These are phyloP conservation scores for Sordariomycetes sp. DNA, from an alignment of 2,329 filamentous ascomycete genomes.

Conservation along the genomic window DNA sequence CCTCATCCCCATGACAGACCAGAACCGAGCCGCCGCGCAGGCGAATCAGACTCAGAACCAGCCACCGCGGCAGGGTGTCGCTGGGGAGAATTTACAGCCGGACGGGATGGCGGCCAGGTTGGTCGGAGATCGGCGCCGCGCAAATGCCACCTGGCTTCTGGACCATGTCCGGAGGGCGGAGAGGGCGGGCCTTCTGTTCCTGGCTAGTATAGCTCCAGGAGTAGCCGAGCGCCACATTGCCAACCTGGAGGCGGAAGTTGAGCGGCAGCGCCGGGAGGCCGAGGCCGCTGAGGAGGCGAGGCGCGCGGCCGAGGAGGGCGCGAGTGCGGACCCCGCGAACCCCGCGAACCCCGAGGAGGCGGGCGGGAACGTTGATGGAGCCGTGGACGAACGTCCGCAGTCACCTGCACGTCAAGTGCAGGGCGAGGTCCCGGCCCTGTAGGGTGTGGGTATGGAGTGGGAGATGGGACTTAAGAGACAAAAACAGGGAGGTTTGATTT, in stretches of 20 bases:
- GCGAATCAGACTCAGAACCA: slow-evolving; percentile 15
- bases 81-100: slow-evolving; percentile 24
- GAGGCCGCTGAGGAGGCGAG: slow-evolving; percentile 21
- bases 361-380: neutral
- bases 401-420: too few relatives aligned
- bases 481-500: too few relatives aligned
- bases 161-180: slow-evolving; percentile 43
- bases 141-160: slow-evolving; percentile 37
- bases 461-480: too few relatives aligned
- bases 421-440: too few relatives aligned
- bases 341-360: neutral
- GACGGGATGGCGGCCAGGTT: slow-evolving; percentile 43
- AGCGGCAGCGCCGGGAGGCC: slow-evolving; percentile 30
- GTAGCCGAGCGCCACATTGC: slow-evolving; percentile 56
- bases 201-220: slow-evolving; percentile 56
- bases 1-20: slow-evolving; percentile 42
- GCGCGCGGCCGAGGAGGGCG: slow-evolving; percentile 10
- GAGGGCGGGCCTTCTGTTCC: slow-evolving; percentile 49
- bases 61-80: slow-evolving; percentile 8
- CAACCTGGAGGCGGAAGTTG: slow-evolving; percentile 41
- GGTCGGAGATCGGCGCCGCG: slow-evolving; percentile 31
- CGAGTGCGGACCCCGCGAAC: slow-evolving; percentile 6
- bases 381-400: neutral
- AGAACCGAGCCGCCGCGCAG: slow-evolving; percentile 12
- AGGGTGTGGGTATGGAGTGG: too few relatives aligned